A percentile compares a stretch with the other conserved stretches of the same genome.
phyloP scores from a whole-genome alignment of 2,329 filamentous ascomycete species.

The Beauveria australis region DNA sequence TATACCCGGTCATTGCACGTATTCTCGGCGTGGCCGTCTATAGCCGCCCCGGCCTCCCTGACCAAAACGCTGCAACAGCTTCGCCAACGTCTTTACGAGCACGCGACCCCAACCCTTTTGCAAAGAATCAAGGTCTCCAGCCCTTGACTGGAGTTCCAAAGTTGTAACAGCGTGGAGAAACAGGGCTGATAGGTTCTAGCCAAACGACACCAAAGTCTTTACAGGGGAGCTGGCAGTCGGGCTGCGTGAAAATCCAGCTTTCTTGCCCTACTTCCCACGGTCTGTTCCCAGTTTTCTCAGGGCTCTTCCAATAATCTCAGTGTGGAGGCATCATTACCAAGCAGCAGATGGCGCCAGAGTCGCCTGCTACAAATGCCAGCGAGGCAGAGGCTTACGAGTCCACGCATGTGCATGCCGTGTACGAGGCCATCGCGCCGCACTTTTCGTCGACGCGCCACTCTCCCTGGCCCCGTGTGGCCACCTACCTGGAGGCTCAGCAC shows the following conservation, averaged over 20 bases:
- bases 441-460: constrained; percentile 73
- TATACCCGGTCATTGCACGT: background rate
- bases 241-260: background rate
- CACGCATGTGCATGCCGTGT: constrained; percentile 83
- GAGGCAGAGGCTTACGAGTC: constrained; percentile 62
- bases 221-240: background rate
- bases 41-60: too few species aligned
- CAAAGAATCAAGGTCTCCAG: background rate
- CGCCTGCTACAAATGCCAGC: background rate
- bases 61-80: background rate
- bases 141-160: background rate
- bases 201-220: background rate
- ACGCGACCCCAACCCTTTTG: background rate
- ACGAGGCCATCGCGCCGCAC: constrained; percentile 77
- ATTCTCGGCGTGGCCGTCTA: background rate
- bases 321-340: background rate
- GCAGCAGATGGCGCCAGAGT: background rate
- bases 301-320: background rate
- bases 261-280: background rate
- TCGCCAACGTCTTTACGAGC: background rate
- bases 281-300: background rate
- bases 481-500: constrained; percentile 59
- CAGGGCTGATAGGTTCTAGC: background rate
- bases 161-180: background rate
- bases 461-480: constrained; percentile 88